A percentile compares a stretch with the other conserved stretches of the same genome.
phyloP scores from a whole-genome alignment of 2,329 filamentous ascomycete species.

The Neofusicoccum kwambonambiense region DNA sequence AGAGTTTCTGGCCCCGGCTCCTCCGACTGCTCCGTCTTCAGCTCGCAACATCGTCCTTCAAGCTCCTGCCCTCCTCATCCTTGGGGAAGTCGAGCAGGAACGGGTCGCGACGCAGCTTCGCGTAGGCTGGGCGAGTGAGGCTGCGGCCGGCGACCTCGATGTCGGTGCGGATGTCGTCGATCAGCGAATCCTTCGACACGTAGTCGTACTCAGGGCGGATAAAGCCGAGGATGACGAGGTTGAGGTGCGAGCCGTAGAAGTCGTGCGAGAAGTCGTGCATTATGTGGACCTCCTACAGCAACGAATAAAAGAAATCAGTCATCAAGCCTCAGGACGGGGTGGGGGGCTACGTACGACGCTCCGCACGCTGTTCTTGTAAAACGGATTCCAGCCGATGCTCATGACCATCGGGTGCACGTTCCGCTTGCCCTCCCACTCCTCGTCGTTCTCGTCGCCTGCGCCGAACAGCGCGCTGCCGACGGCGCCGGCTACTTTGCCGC shows the following conservation, averaged over 20 bases:
- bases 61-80: slow-evolving; percentile 3
- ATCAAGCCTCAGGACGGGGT: neutral
- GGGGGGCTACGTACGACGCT: slow-evolving; percentile 57
- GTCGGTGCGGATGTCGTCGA: slow-evolving; percentile 85
- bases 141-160: slow-evolving; percentile 78
- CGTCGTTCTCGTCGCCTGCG: neutral
- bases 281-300: slow-evolving; percentile 71
- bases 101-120: slow-evolving; percentile 48
- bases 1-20: too few species aligned
- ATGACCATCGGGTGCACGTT: slow-evolving; percentile 80
- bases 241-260: slow-evolving; percentile 82
- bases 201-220: slow-evolving; percentile 91
- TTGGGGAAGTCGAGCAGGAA: slow-evolving; percentile 28
- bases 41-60: slow-evolving; percentile 2
- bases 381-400: slow-evolving; percentile 95
- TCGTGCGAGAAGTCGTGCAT: slow-evolving; percentile 73
- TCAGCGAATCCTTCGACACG: slow-evolving; percentile 73
- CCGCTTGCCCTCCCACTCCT: neutral
- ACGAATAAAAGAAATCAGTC: too few species aligned
- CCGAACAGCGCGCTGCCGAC: slow-evolving; percentile 11
- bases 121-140: slow-evolving; percentile 65
- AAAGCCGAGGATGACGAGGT: slow-evolving; percentile 78
- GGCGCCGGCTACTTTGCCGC: slow-evolving; percentile 9
- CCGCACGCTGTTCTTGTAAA: slow-evolving; percentile 87
- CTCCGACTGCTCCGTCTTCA: neutral